phyloP scores from a whole-genome alignment of 208 protist genomes.

The Leishmania tarentolae region DNA sequence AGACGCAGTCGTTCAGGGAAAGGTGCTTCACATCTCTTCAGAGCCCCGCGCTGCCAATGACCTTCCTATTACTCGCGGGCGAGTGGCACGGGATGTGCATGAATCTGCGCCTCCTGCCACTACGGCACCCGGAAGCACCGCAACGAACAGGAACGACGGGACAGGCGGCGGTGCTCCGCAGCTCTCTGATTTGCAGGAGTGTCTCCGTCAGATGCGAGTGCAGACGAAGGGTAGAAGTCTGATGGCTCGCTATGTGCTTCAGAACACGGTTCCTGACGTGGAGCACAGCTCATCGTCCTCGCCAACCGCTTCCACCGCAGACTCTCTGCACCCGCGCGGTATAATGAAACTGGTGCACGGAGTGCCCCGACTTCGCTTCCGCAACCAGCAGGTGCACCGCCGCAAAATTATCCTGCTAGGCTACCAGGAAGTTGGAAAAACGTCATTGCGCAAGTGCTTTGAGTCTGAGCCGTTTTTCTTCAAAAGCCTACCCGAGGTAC shows the following conservation, averaged over 20 bases:
- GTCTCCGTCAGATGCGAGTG: conserved; percentile 46
- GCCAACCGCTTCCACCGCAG: conserved; percentile 2
- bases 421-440: conserved; percentile 91
- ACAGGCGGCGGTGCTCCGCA: neutral
- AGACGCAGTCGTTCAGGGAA: conserved; percentile 11
- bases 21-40: conserved; percentile 23
- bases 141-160: neutral
- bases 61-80: conserved; percentile 29
- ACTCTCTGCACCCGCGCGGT: conserved; percentile 18
- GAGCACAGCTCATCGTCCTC: conserved; percentile 13
- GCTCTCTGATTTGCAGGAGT: conserved; percentile 60
- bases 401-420: conserved; percentile 87
- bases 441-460: conserved; percentile 88
- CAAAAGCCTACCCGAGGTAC: conserved; percentile 75
- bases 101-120: neutral
- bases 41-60: conserved; percentile 30
- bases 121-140: neutral
- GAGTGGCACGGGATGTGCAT: neutral
- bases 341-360: conserved; percentile 19
- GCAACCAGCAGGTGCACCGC: conserved; percentile 65
- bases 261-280: conserved; percentile 39
- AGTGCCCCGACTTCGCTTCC: conserved; percentile 40
- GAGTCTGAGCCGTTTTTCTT: conserved; percentile 87
- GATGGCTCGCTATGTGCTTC: conserved; percentile 54
- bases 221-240: conserved; percentile 39